phyloP scores from a whole-genome alignment of 129 eudicot genomes.

The Pulicaria dysenterica region DNA sequence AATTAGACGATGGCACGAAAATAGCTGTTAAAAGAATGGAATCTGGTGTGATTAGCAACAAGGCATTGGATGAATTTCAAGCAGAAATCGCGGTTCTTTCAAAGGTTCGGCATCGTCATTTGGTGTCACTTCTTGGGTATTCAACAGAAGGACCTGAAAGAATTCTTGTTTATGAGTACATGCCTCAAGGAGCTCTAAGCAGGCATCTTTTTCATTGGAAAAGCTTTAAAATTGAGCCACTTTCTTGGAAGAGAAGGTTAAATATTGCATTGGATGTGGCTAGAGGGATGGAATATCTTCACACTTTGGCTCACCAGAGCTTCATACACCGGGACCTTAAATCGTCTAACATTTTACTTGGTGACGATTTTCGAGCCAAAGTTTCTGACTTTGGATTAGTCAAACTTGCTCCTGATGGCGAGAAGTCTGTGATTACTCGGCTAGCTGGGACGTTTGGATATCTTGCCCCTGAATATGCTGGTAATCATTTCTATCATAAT shows the following conservation, averaged over 20 bases:
- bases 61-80: constrained; percentile 70
- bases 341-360: constrained; percentile 86
- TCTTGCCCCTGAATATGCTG: constrained; percentile 99
- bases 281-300: constrained; percentile 97
- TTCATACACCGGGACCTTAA: constrained; percentile 96
- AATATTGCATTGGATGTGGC: constrained; percentile 97
- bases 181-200: constrained; percentile 80
- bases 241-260: constrained; percentile 91
- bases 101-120: constrained; percentile 66
- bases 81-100: constrained; percentile 78
- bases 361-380: constrained; percentile 94
- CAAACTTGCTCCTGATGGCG: constrained; percentile 94
- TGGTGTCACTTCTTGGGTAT: constrained; percentile 71
- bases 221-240: constrained; percentile 71
- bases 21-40: constrained; percentile 83
- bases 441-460: constrained; percentile 98
- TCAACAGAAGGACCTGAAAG: constrained; percentile 67
- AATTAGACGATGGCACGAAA: constrained; percentile 63
- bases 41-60: constrained; percentile 52
- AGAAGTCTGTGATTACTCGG: constrained; percentile 75
- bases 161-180: constrained; percentile 72
- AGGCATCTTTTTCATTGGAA: constrained; percentile 70
- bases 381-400: constrained; percentile 96
- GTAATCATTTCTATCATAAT: constrained; percentile 43
- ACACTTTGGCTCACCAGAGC: constrained; percentile 81